These are phyloP conservation scores for Bisporella sp. DNA, from an alignment of 2,329 filamentous ascomycete species.

Conservation along the genomic window DNA sequence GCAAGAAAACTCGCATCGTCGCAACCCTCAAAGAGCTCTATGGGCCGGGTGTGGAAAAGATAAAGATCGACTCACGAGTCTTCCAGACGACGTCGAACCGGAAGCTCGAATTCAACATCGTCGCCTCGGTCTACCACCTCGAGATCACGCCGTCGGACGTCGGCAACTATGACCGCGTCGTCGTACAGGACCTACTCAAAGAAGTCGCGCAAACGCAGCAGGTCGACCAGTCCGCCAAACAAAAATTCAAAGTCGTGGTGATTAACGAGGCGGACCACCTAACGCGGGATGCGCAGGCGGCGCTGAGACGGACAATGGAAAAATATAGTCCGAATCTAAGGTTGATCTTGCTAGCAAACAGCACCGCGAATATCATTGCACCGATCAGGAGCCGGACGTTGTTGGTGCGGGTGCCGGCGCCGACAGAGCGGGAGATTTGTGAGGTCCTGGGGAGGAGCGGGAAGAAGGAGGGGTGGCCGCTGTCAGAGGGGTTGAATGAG, in stretches of 20 bases:
- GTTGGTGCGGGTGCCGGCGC: constrained; percentile 85
- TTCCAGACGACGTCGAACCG: constrained; percentile 95
- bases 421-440: constrained; percentile 78
- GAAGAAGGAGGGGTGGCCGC: constrained; percentile 78
- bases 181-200: constrained; percentile 91
- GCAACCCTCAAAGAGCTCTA: constrained; percentile 93
- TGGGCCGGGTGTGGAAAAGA: constrained; percentile 96
- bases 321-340: constrained; percentile 96
- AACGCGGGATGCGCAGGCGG: constrained; percentile 89
- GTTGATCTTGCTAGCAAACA: constrained; percentile 88
- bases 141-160: constrained; percentile 98
- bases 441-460: constrained; percentile 63
- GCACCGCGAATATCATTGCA: constrained; percentile 97
- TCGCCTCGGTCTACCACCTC: constrained; percentile 93
- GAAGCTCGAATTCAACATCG: constrained; percentile 99
- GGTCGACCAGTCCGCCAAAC: constrained; percentile 85
- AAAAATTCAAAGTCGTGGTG: constrained; percentile 96
- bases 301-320: constrained; percentile 93
- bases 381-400: constrained; percentile 89
- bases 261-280: constrained; percentile 98
- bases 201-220: constrained; percentile 98
- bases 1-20: constrained; percentile 96
- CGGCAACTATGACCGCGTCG: constrained; percentile 91
- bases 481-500: constrained; percentile 67
- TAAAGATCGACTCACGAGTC: constrained; percentile 96